Evolutionary conservation across 2,329 filamentous ascomycete genomes (phyloP).

Genomic region (Beauveria caledonica): DNA sequence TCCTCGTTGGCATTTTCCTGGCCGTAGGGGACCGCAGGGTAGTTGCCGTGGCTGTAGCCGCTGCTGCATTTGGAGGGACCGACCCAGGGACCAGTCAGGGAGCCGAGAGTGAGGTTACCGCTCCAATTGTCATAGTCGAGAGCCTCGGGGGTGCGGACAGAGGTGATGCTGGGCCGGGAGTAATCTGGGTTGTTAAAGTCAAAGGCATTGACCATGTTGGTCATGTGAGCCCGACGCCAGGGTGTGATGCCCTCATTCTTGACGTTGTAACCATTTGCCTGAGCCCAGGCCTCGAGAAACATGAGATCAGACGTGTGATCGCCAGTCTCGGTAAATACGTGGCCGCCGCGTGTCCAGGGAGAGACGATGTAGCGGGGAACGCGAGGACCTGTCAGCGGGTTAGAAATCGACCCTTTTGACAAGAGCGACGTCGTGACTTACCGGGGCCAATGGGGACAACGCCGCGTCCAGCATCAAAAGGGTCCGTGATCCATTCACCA

Average conservation of each 20-base stretch:
- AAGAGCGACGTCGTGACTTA: conserved; percentile 4
- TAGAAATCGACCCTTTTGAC: background rate
- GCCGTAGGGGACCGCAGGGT: conserved; percentile 34
- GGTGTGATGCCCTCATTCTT: conserved; percentile 16
- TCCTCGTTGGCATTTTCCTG: conserved; percentile 21
- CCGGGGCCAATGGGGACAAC: conserved; percentile 22
- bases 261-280: conserved; percentile 25
- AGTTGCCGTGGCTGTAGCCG: conserved; percentile 19
- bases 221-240: conserved; percentile 20
- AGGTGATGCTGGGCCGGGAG: conserved; percentile 30
- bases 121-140: conserved; percentile 23
- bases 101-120: conserved; percentile 19
- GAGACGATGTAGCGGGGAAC: conserved; percentile 45
- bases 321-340: conserved; percentile 44
- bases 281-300: conserved; percentile 40
- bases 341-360: conserved; percentile 43
- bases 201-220: conserved; percentile 25
- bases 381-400: conserved; percentile 27
- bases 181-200: conserved; percentile 39
- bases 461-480: conserved; percentile 27
- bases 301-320: conserved; percentile 47
- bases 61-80: conserved; percentile 33
- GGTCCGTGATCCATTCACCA: conserved; percentile 42
- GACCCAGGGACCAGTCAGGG: conserved; percentile 18
- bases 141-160: conserved; percentile 32